These are phyloP conservation scores for Talaromyces atroroseus DNA, from an alignment of 2,329 filamentous ascomycete species.

Conservation along the genomic window DNA sequence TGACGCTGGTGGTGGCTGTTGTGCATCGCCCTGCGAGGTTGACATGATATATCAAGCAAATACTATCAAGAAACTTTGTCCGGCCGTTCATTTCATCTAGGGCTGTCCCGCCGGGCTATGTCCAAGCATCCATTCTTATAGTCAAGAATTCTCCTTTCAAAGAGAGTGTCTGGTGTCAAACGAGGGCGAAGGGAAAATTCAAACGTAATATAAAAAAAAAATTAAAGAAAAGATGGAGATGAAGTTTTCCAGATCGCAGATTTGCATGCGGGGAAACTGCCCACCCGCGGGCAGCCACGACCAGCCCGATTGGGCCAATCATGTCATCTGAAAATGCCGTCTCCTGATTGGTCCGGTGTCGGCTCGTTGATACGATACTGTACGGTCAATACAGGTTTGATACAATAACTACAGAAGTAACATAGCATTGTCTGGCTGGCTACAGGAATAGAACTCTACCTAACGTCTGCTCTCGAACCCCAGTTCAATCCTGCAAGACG, in stretches of 20 bases:
- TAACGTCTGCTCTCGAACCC: not conserved
- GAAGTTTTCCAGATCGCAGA: not conserved
- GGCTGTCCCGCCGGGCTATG: not conserved
- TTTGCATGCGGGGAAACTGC: slow-evolving; percentile 5
- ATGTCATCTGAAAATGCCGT: not conserved
- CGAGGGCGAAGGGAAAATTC: no score
- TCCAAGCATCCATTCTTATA: not conserved
- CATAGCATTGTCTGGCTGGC: not conserved
- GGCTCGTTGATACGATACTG: not conserved
- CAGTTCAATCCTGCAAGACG: not conserved
- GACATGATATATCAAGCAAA: slow-evolving; percentile 10
- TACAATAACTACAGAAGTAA: no score
- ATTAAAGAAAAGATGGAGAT: not conserved
- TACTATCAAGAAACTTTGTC: not conserved
- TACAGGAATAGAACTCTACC: not conserved
- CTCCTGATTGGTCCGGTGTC: slow-evolving; percentile 2
- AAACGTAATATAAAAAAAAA: not conserved
- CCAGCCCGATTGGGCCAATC: not conserved
- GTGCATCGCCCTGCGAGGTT: slow-evolving; percentile 3
- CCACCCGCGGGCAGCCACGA: not conserved
- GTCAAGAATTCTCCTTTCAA: not conserved
- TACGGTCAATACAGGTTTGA: not conserved
- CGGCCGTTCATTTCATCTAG: not conserved
- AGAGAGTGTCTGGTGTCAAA: not conserved
- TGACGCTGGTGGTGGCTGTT: slow-evolving; percentile 12